Percentiles rank a stretch among this genome's conserved stretches.
Conservation (phyloP, 2,329 filamentous ascomycete species). For the Penicillium sp. region DNA sequence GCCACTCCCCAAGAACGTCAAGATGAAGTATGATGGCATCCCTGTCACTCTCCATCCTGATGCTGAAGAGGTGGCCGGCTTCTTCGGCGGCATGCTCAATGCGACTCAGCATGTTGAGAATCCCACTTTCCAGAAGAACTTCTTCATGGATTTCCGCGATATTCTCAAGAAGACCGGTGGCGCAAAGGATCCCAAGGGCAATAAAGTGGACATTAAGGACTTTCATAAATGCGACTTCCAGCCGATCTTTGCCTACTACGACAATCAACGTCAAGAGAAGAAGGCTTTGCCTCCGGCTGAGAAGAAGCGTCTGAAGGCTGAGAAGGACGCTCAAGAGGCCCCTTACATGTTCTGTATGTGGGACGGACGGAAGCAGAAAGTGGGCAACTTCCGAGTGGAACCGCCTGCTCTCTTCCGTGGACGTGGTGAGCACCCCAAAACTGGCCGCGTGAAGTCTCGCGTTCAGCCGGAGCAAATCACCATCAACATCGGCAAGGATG, state of each 20-base stretch:
- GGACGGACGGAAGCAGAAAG: slow-evolving; percentile 96
- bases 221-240: slow-evolving; percentile 91
- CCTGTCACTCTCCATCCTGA: slow-evolving; percentile 73
- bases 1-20: slow-evolving; percentile 74
- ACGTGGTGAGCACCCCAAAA: slow-evolving; percentile 95
- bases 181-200: slow-evolving; percentile 70
- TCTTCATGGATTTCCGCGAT: slow-evolving; percentile 82
- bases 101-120: slow-evolving; percentile 88
- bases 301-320: slow-evolving; percentile 83
- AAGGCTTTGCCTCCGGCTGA: slow-evolving; percentile 70
- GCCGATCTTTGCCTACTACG: slow-evolving; percentile 79
- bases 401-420: slow-evolving; percentile 92
- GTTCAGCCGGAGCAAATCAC: slow-evolving; percentile 91
- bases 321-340: slow-evolving; percentile 73
- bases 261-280: slow-evolving; percentile 66
- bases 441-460: slow-evolving; percentile 82
- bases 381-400: slow-evolving; percentile 96
- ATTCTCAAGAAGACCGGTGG: slow-evolving; percentile 76
- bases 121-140: slow-evolving; percentile 89
- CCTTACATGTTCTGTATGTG: slow-evolving; percentile 80
- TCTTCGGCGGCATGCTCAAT: slow-evolving; percentile 90
- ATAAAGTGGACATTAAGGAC: slow-evolving; percentile 76
- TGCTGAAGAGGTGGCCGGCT: slow-evolving; percentile 85
- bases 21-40: slow-evolving; percentile 73
- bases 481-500: slow-evolving; percentile 93